Percentiles rank a stretch among this genome's conserved stretches.
Conservation (phyloP, 495 filamentous ascomycete genomes). For the Mytilinidion resinicola region DNA sequence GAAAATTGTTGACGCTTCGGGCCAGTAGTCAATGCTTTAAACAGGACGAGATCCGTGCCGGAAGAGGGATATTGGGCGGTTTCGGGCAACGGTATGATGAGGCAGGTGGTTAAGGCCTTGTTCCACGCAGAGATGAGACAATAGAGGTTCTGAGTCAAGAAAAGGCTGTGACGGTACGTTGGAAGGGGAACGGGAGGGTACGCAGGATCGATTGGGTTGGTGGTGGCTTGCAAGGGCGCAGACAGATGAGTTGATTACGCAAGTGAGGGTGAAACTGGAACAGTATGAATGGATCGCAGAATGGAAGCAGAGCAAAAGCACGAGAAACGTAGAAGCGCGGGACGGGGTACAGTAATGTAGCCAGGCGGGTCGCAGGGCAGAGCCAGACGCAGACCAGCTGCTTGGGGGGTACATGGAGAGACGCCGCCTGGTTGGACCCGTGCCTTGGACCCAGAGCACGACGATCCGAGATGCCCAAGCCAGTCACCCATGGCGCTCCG, state of each 20-base stretch:
- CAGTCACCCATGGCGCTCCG: neutral
- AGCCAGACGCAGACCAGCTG: conserved; percentile 1
- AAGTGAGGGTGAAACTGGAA: conserved; percentile 2
- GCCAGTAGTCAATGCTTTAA: neutral
- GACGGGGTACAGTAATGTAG: conserved; percentile 3
- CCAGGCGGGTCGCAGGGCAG: neutral
- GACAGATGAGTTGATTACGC: neutral
- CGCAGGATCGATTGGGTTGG: neutral
- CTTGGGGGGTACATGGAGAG: neutral
- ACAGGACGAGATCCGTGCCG: neutral
- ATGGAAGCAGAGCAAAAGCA: neutral
- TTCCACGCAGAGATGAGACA: neutral
- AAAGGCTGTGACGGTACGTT: neutral
- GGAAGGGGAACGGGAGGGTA: neutral
- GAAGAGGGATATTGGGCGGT: neutral
- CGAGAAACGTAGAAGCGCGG: neutral
- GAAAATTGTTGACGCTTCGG: neutral
- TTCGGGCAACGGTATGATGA: neutral
- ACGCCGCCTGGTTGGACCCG: neutral
- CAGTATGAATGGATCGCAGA: neutral
- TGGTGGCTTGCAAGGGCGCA: neutral
- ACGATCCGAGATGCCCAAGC: neutral
- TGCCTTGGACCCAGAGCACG: neutral
- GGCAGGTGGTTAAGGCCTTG: neutral
- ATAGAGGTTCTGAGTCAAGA: neutral